Percentiles rank a stretch among this genome's conserved stretches.
Evolutionary conservation across 805 yeast genomes (phyloP).

Genomic region (Lipomyces yamanashiensis): DNA sequence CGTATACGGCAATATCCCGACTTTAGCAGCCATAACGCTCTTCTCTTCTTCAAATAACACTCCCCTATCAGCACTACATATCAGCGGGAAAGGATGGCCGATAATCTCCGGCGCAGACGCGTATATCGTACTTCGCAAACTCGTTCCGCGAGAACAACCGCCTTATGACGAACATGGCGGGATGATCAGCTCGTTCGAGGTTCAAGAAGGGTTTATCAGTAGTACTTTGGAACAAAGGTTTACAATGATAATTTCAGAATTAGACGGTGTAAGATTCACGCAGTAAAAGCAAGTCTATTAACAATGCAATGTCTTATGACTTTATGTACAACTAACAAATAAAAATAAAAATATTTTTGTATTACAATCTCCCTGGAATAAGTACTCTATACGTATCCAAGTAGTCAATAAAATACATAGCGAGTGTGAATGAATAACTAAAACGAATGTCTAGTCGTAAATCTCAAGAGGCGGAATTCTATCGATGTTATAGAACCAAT

Average conservation of each 20-base stretch:
- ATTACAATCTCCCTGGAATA: no score
- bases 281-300: neutral
- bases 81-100: constrained; percentile 18
- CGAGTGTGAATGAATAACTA: no score
- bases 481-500: constrained; percentile 95
- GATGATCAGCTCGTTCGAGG: neutral
- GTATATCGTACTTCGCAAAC: constrained; percentile 1
- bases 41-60: neutral
- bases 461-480: constrained; percentile 94
- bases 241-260: constrained; percentile 1
- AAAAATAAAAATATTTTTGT: neutral
- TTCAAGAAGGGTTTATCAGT: neutral
- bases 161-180: constrained; percentile 5
- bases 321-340: neutral
- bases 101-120: constrained; percentile 20
- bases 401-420: neutral
- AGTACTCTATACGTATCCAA: neutral
- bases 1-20: constrained; percentile 13
- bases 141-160: neutral
- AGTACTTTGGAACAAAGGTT: neutral
- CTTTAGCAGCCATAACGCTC: constrained; percentile 2
- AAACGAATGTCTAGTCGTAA: constrained; percentile 58
- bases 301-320: neutral
- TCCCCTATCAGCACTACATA: neutral
- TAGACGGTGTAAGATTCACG: constrained; percentile 8